These are phyloP conservation scores for Ascochyta pisi DNA, from an alignment of 2,329 filamentous ascomycete species.

Conservation along the genomic window DNA sequence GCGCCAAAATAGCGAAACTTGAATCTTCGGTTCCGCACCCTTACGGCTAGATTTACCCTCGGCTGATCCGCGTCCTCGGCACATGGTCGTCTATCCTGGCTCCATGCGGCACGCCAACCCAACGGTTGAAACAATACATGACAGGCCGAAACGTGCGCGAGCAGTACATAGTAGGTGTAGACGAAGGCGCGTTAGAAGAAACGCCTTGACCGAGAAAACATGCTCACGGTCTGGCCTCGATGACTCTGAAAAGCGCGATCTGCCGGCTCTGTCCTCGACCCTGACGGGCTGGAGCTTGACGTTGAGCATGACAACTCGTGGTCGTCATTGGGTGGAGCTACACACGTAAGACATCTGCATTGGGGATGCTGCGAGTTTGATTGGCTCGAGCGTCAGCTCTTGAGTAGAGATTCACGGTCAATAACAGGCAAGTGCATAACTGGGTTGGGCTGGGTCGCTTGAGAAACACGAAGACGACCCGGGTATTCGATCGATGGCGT, in stretches of 20 bases:
- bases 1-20: conserved; percentile 1
- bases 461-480: conserved; percentile 8
- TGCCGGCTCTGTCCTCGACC: neutral
- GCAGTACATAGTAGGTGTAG: neutral
- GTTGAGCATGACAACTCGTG: conserved; percentile 8
- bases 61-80: conserved; percentile 4
- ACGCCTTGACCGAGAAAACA: conserved; percentile 4
- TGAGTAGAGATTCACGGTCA: conserved; percentile 8
- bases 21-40: neutral
- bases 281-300: conserved; percentile 4
- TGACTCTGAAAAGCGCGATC: neutral
- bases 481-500: conserved; percentile 15
- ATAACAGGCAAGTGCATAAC: conserved; percentile 3
- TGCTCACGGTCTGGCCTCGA: conserved; percentile 1
- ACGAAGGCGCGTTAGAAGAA: conserved; percentile 8
- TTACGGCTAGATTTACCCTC: neutral
- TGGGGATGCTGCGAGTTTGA: neutral
- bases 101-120: conserved; percentile 7
- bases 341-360: conserved; percentile 17
- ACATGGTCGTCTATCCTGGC: conserved; percentile 11
- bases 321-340: conserved; percentile 20
- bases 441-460: conserved; percentile 8
- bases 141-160: conserved; percentile 13
- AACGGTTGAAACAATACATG: conserved; percentile 16
- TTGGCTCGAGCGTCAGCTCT: conserved; percentile 7